Base-by-base conservation (phyloP, 2,329 filamentous ascomycete species). In the Pseudogymnoascus sp. region DNA sequence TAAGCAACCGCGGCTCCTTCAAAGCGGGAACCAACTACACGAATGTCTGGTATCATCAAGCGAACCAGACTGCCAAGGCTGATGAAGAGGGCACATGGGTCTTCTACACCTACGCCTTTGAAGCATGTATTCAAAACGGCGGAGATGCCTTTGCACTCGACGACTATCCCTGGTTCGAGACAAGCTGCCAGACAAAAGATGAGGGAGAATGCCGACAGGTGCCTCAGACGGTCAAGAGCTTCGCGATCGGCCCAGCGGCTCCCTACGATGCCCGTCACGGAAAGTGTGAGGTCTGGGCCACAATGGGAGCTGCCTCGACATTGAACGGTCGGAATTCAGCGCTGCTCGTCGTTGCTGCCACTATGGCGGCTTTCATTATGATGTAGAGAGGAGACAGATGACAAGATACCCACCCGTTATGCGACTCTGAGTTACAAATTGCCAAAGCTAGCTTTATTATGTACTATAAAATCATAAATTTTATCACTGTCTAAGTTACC, bases 131-230 rank as follows among this genome's bases (percentile, higher is more conserved):
- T 29, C 44, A 50, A 50, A 50, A 50, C 13, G 24, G 44, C 24
- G 44, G 24, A 24, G 44, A 50, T n/a, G 44, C 44, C 24, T 50
- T 31, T 15, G 26, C 15, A 2, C 44, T 5, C 26, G 15, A 31
- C 5, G 44, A 50, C 44, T 50, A 31, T n/a, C 44, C 44, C 7
- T 50, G 44, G 44, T 50, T 50, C 44, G 44, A 50, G 44, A 50
- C 44, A 29, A 50, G 44, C 26, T 50, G 44, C n/a, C 44, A 50
- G 24, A 50, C 44, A 15, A 29, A 50, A 10, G 44, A 50, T 5
- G 44, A 26, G 1, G 44, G 44, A 6, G 13, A 50, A 13, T 50
- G 44, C 44, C 44, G 31, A 5, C 44, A 50, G 13, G 13, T 50
- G 13, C 44, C 44, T 50, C 44, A 50, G 44, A 11, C 44, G 44